These are phyloP conservation scores for Sporothrix phasma DNA, from an alignment of 2,329 filamentous ascomycete species.

Conservation along the genomic window DNA sequence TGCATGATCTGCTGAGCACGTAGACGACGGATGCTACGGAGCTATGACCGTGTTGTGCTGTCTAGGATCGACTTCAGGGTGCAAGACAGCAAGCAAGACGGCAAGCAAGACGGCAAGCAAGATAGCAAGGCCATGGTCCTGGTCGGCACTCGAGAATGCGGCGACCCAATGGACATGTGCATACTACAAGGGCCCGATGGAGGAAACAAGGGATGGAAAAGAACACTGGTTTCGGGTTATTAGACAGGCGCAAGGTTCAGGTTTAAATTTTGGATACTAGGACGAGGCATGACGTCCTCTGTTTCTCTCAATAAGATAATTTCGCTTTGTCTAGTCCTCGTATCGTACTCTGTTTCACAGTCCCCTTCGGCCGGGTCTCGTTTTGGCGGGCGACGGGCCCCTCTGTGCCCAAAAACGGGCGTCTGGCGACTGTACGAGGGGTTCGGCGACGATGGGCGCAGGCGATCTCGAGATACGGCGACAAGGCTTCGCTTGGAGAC, in stretches of 20 bases:
- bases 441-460: not conserved
- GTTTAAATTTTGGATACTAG: too few relatives aligned
- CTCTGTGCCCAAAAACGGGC: not conserved
- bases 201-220: not conserved
- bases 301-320: not conserved
- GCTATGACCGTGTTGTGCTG: not conserved
- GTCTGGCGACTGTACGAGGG: conserved; percentile 1
- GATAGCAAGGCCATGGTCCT: too few relatives aligned
- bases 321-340: not conserved
- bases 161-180: not conserved
- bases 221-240: not conserved
- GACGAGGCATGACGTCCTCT: not conserved
- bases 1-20: conserved; percentile 44
- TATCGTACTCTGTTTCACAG: conserved; percentile 3
- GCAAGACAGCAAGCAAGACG: too few relatives aligned
- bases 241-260: not conserved
- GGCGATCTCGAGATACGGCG: not conserved
- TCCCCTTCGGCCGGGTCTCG: not conserved
- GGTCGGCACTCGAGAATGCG: too few relatives aligned
- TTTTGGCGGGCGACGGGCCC: not conserved
- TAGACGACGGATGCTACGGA: conserved; percentile 24
- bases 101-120: too few relatives aligned
- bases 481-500: too few relatives aligned
- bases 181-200: not conserved
- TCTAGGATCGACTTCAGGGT: too few relatives aligned